These are phyloP conservation scores for Corinectria fuckeliana DNA, from an alignment of 2,329 filamentous ascomycete genomes.

Conservation along the genomic window DNA sequence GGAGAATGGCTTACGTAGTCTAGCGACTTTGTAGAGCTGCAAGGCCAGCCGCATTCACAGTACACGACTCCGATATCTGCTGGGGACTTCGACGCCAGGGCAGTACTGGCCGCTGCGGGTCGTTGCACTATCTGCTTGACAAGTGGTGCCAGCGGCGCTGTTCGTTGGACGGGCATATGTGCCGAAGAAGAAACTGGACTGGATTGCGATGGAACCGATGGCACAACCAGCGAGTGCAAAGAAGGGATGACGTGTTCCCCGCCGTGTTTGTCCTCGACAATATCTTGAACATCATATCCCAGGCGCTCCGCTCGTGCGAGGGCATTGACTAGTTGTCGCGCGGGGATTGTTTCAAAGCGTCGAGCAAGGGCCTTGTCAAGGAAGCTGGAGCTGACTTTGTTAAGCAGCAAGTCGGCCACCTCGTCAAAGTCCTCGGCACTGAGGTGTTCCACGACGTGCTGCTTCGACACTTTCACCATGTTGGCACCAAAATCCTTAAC, in stretches of 20 bases:
- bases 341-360: slow-evolving; percentile 60
- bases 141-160: background rate
- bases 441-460: slow-evolving; percentile 52
- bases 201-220: slow-evolving; percentile 3
- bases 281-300: slow-evolving; percentile 60
- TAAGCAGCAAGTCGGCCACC: slow-evolving; percentile 51
- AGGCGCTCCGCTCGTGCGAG: slow-evolving; percentile 63
- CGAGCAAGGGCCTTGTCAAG: slow-evolving; percentile 59
- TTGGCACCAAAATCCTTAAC: slow-evolving; percentile 55
- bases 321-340: slow-evolving; percentile 61
- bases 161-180: background rate
- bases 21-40: slow-evolving; percentile 41
- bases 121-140: background rate
- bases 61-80: slow-evolving; percentile 25
- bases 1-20: slow-evolving; percentile 39
- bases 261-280: slow-evolving; percentile 49
- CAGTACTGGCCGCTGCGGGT: background rate
- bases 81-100: too few relatives aligned
- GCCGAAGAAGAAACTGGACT: background rate
- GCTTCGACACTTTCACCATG: slow-evolving; percentile 49
- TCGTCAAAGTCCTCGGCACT: slow-evolving; percentile 52
- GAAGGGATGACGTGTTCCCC: slow-evolving; percentile 49
- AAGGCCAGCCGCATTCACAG: slow-evolving; percentile 46
- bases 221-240: slow-evolving; percentile 22
- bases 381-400: slow-evolving; percentile 55